phyloP scores from a whole-genome alignment of 2,329 filamentous ascomycete genomes.

The Fonsecaea pedrosoi region DNA sequence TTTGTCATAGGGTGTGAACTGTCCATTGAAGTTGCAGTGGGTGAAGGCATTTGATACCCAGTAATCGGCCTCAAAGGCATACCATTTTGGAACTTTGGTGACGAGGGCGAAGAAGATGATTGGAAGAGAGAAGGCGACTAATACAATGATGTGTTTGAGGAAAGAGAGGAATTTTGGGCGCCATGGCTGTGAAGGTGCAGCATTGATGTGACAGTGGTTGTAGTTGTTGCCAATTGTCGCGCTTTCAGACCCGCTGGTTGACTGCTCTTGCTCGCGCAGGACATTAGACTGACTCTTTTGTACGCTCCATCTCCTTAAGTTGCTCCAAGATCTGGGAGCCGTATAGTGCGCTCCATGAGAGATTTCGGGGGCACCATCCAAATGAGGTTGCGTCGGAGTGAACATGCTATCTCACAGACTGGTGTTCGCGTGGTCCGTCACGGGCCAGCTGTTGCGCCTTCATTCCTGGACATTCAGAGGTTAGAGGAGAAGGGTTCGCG shows the following conservation, averaged over 20 bases:
- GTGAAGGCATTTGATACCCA: slow-evolving; percentile 27
- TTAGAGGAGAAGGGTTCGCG: background rate
- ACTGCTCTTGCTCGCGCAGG: slow-evolving; percentile 3
- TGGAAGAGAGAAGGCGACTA: slow-evolving; percentile 30
- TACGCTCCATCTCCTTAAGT: slow-evolving; percentile 16
- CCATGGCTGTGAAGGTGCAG: background rate
- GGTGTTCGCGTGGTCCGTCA: background rate
- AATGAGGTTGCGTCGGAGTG: background rate
- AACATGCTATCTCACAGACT: slow-evolving; percentile 23
- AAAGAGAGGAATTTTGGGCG: background rate
- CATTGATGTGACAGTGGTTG: background rate
- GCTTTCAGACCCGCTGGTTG: background rate
- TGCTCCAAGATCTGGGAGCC: slow-evolving; percentile 19
- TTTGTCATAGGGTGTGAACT: slow-evolving; percentile 23
- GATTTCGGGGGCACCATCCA: slow-evolving; percentile 15
- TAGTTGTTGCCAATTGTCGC: background rate
- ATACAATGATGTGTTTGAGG: slow-evolving; percentile 15
- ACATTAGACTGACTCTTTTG: slow-evolving; percentile 8
- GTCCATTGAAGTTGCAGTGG: slow-evolving; percentile 34
- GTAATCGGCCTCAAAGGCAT: slow-evolving; percentile 20
- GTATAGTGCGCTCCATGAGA: slow-evolving; percentile 17
- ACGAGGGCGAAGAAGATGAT: slow-evolving; percentile 26
- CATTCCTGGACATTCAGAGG: slow-evolving; percentile 2
- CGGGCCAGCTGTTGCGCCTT: background rate
- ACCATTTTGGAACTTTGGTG: slow-evolving; percentile 20